phyloP scores from a whole-genome alignment of 345 rosid genomes.

The Anastatica hierochuntica region DNA sequence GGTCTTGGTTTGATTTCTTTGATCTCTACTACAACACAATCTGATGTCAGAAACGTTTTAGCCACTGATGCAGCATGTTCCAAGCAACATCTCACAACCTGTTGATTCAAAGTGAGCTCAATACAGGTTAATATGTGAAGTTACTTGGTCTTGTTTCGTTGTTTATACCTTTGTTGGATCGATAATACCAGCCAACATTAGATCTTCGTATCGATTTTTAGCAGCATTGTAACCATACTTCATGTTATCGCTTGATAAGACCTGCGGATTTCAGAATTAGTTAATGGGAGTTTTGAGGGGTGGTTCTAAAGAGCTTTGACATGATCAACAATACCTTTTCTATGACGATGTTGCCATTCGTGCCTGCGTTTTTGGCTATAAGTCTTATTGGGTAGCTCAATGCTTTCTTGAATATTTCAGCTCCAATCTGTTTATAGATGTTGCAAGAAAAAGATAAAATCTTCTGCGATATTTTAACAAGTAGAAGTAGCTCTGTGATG shows the following conservation, averaged over 20 bases:
- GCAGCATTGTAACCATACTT: slow-evolving; percentile 88
- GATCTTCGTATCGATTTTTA: slow-evolving; percentile 59
- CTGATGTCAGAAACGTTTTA: slow-evolving; percentile 60
- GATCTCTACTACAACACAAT: slow-evolving; percentile 70
- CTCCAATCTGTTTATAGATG: slow-evolving; percentile 53
- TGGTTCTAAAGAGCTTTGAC: background rate
- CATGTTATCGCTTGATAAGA: slow-evolving; percentile 38
- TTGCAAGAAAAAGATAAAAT: background rate
- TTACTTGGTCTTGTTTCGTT: too few relatives aligned
- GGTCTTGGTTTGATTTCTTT: slow-evolving; percentile 42
- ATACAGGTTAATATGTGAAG: too few relatives aligned
- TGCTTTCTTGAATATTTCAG: slow-evolving; percentile 82
- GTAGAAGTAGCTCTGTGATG: background rate
- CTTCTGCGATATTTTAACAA: background rate
- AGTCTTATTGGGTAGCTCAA: slow-evolving; percentile 64
- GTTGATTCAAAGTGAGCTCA: too few relatives aligned
- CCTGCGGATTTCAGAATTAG: slow-evolving; percentile 30
- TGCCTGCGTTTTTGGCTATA: slow-evolving; percentile 83
- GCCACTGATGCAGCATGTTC: slow-evolving; percentile 94
- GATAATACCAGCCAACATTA: slow-evolving; percentile 65
- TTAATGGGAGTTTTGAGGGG: background rate
- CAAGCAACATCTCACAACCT: slow-evolving; percentile 90
- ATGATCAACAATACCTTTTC: slow-evolving; percentile 44
- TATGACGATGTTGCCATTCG: slow-evolving; percentile 64
- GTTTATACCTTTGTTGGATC: slow-evolving; percentile 78